phyloP scores from a whole-genome alignment of 2,329 filamentous ascomycete genomes.

The Pestalotiopsis sp. region DNA sequence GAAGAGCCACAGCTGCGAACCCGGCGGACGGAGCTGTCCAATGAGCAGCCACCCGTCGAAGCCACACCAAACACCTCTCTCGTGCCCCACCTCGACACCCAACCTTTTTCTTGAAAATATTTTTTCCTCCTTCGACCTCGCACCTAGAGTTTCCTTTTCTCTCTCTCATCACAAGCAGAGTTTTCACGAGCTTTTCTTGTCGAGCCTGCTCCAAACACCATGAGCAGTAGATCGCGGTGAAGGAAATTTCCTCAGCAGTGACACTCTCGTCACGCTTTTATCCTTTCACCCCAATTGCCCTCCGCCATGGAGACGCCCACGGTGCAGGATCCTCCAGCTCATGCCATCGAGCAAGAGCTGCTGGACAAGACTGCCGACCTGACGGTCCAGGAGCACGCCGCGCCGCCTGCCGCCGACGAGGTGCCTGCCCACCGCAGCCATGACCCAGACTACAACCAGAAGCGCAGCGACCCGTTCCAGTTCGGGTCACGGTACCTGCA shows the following conservation, averaged over 20 bases:
- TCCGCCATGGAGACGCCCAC: slow-evolving; percentile 15
- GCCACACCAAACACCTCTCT: neutral
- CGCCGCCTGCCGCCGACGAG: slow-evolving; percentile 20
- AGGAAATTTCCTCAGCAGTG: neutral
- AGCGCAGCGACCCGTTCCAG: slow-evolving; percentile 90
- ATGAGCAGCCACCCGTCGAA: neutral
- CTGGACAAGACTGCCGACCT: slow-evolving; percentile 27
- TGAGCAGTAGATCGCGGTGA: slow-evolving; percentile 18
- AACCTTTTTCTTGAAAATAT: neutral
- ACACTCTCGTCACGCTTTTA: neutral
- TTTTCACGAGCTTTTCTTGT: slow-evolving; percentile 8
- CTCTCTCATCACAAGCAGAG: neutral
- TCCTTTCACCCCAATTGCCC: neutral
- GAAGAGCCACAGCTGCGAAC: neutral
- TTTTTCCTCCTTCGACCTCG: neutral
- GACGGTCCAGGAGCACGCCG: slow-evolving; percentile 25
- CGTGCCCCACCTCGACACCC: slow-evolving; percentile 2
- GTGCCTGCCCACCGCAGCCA: slow-evolving; percentile 69
- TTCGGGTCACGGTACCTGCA: slow-evolving; percentile 89
- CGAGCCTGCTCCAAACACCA: slow-evolving; percentile 10
- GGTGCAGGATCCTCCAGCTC: slow-evolving; percentile 15
- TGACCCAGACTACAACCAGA: slow-evolving; percentile 73
- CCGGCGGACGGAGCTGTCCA: neutral
- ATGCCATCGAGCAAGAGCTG: slow-evolving; percentile 28
- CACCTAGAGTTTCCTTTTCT: neutral